A percentile compares a stretch with the other conserved stretches of the same genome.
phyloP scores from a whole-genome alignment of 768 basidiomycete genomes.

The Phanerodontia chrysosporium region DNA sequence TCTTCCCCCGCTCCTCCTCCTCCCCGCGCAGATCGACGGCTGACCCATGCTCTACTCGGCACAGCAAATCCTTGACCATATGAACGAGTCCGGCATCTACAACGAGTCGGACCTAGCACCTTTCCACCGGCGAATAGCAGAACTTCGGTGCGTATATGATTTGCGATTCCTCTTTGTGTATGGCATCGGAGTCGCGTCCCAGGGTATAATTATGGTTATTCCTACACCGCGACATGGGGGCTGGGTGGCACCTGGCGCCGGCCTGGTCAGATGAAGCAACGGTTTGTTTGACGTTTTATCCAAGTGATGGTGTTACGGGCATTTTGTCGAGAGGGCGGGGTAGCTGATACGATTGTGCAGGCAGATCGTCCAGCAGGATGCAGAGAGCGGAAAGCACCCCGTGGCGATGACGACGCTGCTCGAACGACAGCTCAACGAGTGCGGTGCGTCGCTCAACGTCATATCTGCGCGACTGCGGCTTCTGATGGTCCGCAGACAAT shows the following conservation, averaged over 20 bases:
- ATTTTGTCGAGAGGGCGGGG: not conserved
- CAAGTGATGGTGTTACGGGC: conserved; percentile 1
- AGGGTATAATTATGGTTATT: not conserved
- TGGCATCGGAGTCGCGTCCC: not conserved
- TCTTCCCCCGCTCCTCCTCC: not conserved
- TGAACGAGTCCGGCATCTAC: conserved; percentile 95
- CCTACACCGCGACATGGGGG: not conserved
- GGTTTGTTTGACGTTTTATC: not conserved
- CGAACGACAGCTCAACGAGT: conserved; percentile 86
- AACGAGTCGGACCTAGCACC: conserved; percentile 88
- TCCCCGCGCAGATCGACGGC: not conserved
- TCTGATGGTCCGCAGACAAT: conserved; percentile 46
- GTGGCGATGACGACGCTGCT: conserved; percentile 85
- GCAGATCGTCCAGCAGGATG: conserved; percentile 78
- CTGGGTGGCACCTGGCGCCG: not conserved
- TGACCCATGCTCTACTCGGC: conserved; percentile 4
- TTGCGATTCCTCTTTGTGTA: not conserved
- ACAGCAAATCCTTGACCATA: conserved; percentile 91
- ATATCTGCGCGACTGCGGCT: not conserved
- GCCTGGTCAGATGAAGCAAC: not conserved
- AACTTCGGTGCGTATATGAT: conserved; percentile 50
- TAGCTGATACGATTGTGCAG: conserved; percentile 10
- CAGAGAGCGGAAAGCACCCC: conserved; percentile 77
- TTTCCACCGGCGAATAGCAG: conserved; percentile 75
- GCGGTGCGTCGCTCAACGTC: conserved; percentile 53